A percentile compares a stretch with the other conserved stretches of the same genome.
Conservation (phyloP, 805 yeast species). For the Candida succiphila region DNA sequence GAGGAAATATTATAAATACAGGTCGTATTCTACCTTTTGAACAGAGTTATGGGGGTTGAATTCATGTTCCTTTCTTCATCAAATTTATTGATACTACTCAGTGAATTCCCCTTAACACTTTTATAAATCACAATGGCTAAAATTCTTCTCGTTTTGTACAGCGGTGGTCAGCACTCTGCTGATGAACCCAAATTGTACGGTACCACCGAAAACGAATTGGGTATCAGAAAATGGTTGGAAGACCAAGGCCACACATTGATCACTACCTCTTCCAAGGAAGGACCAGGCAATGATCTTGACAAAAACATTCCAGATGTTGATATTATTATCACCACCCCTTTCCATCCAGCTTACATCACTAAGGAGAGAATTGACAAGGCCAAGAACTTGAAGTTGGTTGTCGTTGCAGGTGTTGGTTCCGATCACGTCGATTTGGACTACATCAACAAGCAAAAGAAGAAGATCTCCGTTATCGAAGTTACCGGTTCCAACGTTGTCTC, state of each 20-base stretch:
- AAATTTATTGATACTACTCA: too few species aligned
- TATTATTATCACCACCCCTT: slow-evolving; percentile 71
- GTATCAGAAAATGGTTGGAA: slow-evolving; percentile 56
- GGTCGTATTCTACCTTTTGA: too few species aligned
- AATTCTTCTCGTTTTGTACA: slow-evolving; percentile 49
- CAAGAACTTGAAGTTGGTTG: slow-evolving; percentile 55
- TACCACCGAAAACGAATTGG: slow-evolving; percentile 66
- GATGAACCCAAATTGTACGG: slow-evolving; percentile 59
- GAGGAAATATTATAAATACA: too few species aligned
- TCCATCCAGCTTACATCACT: slow-evolving; percentile 72
- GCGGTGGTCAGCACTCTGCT: slow-evolving; percentile 47
- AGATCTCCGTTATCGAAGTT: slow-evolving; percentile 66
- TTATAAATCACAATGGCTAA: too few species aligned
- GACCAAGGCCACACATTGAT: slow-evolving; percentile 56
- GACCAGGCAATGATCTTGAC: slow-evolving; percentile 48
- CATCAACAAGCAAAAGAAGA: slow-evolving; percentile 44
- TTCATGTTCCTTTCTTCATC: too few species aligned
- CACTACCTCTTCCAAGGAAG: slow-evolving; percentile 63
- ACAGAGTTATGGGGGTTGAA: too few species aligned
- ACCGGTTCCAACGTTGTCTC: slow-evolving; percentile 76
- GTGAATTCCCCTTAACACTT: too few species aligned
- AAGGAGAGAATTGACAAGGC: slow-evolving; percentile 59
- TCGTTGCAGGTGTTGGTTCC: slow-evolving; percentile 82
- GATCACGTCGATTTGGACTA: slow-evolving; percentile 71
- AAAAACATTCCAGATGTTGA: slow-evolving; percentile 63